Base-by-base conservation (phyloP, 345 rosid species). In the Excoecaria cochinchinensis region DNA sequence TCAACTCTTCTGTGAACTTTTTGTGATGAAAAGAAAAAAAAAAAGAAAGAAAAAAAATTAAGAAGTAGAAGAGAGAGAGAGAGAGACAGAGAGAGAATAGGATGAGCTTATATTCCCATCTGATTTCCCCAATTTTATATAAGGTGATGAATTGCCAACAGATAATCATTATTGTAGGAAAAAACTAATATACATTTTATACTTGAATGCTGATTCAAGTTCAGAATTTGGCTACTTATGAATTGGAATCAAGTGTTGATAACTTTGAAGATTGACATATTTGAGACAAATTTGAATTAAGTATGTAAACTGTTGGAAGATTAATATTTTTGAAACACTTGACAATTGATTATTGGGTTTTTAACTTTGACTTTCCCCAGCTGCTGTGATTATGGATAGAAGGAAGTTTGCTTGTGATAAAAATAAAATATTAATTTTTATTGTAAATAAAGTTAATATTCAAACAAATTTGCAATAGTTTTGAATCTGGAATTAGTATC, bases 231-330 rank as follows among this genome's bases (percentile, higher is more conserved):
- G 63, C 63, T 21, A 59, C 63, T 59, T 21, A 68, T 50, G 8
- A 14, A 25, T 36, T 53, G 61, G 47, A 36, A 31, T 38, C 62
- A 70, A 25, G 12, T 9, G n/a, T n/a, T n/a, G n/a, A n/a, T n/a
- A n/a, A n/a, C n/a, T n/a, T n/a, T n/a, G n/a, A n/a, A n/a, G n/a
- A n/a, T n/a, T n/a, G n/a, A n/a, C n/a, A n/a, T n/a, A n/a, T n/a
- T n/a, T n/a, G n/a, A n/a, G n/a, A n/a, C n/a, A n/a, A n/a, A n/a
- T n/a, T n/a, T n/a, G n/a, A n/a, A 31, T 38, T 61, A 70, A 25
- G 12, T 9, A 14, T 68, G 58, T 24, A 46, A 50, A 22, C 71
- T 24, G 21, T 53, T 70, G 73, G 61, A 70, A 53, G 61, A 11
- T 53, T 38, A 47, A 55, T 13, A 46, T 44, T 52, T 19, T 44